Percentiles rank a stretch among this genome's conserved stretches.
These are phyloP conservation scores for Nannochloropsis oceanica DNA, from an alignment of 108 stramenopile species.

Conservation along the genomic window DNA sequence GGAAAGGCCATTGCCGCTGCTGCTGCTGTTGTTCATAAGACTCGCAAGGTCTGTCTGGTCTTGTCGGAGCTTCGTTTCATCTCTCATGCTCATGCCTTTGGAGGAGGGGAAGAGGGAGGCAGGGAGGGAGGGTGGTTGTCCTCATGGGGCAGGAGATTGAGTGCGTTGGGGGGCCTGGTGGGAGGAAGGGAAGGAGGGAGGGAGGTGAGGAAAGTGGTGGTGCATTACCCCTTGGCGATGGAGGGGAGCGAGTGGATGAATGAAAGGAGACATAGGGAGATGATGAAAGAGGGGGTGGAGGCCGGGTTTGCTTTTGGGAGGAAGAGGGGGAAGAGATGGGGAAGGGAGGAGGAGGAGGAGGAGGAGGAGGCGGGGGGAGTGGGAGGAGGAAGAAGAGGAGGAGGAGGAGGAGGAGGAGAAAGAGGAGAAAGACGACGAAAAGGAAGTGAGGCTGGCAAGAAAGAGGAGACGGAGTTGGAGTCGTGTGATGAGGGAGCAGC, in stretches of 20 bases:
- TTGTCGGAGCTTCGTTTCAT: too few species aligned
- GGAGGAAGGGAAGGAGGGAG: neutral
- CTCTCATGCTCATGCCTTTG: too few species aligned
- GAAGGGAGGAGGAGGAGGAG: neutral
- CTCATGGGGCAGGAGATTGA: neutral
- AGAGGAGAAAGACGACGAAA: neutral
- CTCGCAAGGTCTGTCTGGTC: too few species aligned
- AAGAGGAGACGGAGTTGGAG: too few species aligned
- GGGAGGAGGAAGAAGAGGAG: neutral
- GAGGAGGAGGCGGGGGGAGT: neutral
- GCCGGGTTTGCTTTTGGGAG: neutral
- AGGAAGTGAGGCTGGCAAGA: too few species aligned
- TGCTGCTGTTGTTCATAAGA: too few species aligned
- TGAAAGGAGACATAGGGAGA: neutral
- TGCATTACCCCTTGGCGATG: neutral
- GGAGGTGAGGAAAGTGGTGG: neutral
- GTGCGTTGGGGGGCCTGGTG: neutral
- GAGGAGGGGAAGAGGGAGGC: too few species aligned
- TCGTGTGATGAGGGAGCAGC: too few species aligned
- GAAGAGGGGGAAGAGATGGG: neutral
- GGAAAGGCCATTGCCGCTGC: too few species aligned
- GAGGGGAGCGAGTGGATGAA: neutral
- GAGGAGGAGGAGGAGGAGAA: neutral
- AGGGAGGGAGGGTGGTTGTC: too few species aligned
- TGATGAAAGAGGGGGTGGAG: neutral